phyloP scores from a whole-genome alignment of 2,329 filamentous ascomycete species.

The Stagonosporopsis cucurbitacearum region DNA sequence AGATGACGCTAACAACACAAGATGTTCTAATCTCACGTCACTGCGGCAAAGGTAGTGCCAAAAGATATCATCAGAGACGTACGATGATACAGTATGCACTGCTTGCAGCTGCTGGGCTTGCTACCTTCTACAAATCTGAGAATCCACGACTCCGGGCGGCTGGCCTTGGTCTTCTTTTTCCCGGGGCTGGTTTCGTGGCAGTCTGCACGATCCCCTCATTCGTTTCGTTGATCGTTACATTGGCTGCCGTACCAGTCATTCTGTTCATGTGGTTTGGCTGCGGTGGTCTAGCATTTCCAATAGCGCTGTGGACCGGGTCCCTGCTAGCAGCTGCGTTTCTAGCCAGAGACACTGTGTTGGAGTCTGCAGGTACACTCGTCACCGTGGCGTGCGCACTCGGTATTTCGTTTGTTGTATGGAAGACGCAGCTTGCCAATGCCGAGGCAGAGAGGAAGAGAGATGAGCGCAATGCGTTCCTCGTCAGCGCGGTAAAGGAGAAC shows the following conservation, averaged over 20 bases:
- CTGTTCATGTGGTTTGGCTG: constrained; percentile 29
- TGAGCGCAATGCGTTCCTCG: constrained; percentile 19
- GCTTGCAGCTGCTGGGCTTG: constrained; percentile 10
- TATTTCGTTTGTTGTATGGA: constrained; percentile 8
- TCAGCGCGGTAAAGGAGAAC: constrained; percentile 10
- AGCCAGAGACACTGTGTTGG: constrained; percentile 16
- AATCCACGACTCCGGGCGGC: constrained; percentile 12
- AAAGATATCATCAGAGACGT: constrained; percentile 18
- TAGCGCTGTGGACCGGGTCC: constrained; percentile 15
- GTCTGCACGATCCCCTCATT: constrained; percentile 18
- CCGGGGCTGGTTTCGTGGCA: constrained; percentile 23
- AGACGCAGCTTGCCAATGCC: constrained; percentile 8
- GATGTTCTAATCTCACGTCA: constrained; percentile 11
- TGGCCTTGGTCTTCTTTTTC: constrained; percentile 21
- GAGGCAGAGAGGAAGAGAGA: constrained; percentile 12
- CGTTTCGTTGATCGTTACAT: constrained; percentile 15
- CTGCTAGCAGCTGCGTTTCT: constrained; percentile 10
- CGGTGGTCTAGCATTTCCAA: constrained; percentile 23
- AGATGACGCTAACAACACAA: neutral
- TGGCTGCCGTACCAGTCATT: constrained; percentile 17
- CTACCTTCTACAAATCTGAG: constrained; percentile 19
- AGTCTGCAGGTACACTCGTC: constrained; percentile 13
- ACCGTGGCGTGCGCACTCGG: constrained; percentile 7
- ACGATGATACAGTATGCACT: constrained; percentile 21
- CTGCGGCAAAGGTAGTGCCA: constrained; percentile 11